Conservation (phyloP, 2,329 filamentous ascomycete species). For the Fusarium coicis region DNA sequence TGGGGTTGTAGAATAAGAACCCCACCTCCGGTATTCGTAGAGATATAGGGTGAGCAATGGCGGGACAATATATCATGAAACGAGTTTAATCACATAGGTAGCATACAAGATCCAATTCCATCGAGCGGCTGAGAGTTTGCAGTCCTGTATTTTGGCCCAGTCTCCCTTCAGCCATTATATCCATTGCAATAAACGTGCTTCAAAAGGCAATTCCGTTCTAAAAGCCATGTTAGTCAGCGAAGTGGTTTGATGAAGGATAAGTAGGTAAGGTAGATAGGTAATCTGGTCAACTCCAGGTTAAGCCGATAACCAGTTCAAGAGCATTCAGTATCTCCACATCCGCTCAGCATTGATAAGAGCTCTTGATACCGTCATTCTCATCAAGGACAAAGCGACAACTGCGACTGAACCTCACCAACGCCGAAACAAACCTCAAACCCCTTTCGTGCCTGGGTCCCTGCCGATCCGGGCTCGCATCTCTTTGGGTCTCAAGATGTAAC, state of each 20-base stretch:
- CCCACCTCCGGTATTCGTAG: slow-evolving; percentile 2
- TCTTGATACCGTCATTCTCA: neutral
- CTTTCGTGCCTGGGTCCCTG: neutral
- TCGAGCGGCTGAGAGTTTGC: neutral
- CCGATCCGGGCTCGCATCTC: slow-evolving; percentile 6
- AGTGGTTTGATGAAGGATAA: slow-evolving; percentile 2
- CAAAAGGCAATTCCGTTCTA: neutral
- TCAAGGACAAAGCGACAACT: neutral
- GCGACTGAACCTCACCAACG: neutral
- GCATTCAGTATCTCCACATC: neutral
- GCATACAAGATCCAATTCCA: neutral
- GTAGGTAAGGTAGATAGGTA: too few relatives aligned
- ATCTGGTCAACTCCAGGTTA: neutral
- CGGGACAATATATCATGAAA: neutral
- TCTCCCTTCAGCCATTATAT: neutral
- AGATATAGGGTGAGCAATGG: slow-evolving; percentile 3
- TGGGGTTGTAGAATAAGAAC: slow-evolving; percentile 34
- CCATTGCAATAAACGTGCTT: neutral
- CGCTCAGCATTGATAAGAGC: slow-evolving; percentile 20
- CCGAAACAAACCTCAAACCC: slow-evolving; percentile 6
- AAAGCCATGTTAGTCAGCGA: slow-evolving; percentile 17
- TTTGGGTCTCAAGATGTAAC: slow-evolving; percentile 56
- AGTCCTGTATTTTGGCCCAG: neutral
- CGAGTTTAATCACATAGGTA: neutral
- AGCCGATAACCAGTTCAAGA: neutral